Percentiles rank a stretch among this genome's conserved stretches.
These are phyloP conservation scores for Clonostachys solani DNA, from an alignment of 2,329 filamentous ascomycete genomes.

Conservation along the genomic window DNA sequence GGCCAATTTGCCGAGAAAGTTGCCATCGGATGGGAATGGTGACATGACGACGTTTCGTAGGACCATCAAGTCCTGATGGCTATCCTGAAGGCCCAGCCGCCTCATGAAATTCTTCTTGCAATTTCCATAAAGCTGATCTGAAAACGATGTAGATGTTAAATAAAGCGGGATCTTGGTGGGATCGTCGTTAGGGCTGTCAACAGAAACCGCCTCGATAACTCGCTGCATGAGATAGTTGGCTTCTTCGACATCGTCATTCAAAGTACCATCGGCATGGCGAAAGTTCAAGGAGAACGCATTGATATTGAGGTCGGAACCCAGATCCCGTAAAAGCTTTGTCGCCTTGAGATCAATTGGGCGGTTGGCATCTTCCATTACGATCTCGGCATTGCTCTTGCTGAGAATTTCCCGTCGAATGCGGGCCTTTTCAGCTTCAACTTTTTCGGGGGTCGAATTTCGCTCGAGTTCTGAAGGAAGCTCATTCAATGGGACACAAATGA, in stretches of 20 bases:
- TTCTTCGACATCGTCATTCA: slow-evolving; percentile 39
- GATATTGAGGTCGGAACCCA: slow-evolving; percentile 43
- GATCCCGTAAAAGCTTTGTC: slow-evolving; percentile 27
- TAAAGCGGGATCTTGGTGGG: slow-evolving; percentile 34
- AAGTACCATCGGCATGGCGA: slow-evolving; percentile 13
- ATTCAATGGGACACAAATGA: slow-evolving; percentile 36
- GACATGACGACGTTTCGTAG: slow-evolving; percentile 44
- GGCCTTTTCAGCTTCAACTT: slow-evolving; percentile 27
- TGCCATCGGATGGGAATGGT: slow-evolving; percentile 31
- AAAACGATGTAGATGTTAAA: slow-evolving; percentile 38
- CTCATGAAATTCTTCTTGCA: slow-evolving; percentile 34
- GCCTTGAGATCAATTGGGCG: slow-evolving; percentile 20
- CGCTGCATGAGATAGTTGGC: slow-evolving; percentile 42
- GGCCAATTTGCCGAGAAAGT: slow-evolving; percentile 31
- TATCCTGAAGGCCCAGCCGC: slow-evolving; percentile 26
- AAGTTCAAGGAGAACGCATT: slow-evolving; percentile 40
- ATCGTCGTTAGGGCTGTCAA: slow-evolving; percentile 30
- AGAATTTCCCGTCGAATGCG: slow-evolving; percentile 32
- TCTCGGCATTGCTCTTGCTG: slow-evolving; percentile 24
- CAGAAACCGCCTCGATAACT: slow-evolving; percentile 34
- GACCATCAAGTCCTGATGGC: slow-evolving; percentile 31
- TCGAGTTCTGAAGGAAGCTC: slow-evolving; percentile 27
- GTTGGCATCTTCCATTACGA: slow-evolving; percentile 19
- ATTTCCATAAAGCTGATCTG: slow-evolving; percentile 29
- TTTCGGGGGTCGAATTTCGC: slow-evolving; percentile 10